Base-by-base conservation (phyloP, 352 stramenopile species). In the Aphanomyces invadans region DNA sequence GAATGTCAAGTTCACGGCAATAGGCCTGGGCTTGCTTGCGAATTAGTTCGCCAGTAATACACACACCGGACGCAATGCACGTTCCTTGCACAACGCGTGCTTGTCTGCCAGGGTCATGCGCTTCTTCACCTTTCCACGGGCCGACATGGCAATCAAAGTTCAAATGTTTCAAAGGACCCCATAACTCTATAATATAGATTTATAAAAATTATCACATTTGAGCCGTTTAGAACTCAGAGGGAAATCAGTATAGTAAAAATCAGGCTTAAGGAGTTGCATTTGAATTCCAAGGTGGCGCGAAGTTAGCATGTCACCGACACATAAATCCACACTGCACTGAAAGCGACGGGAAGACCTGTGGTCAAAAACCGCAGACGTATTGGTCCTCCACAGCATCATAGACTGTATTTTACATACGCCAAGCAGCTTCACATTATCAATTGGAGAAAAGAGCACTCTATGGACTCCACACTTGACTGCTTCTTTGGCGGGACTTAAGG, bases 161-260 rank as follows among this genome's bases (percentile, higher is more conserved):
- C 19, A 52, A 52, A 23, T 25, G 36, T 52, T 52, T 52, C 9
- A 52, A 52, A 52, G 23, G 12, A 25, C 44, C 19, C 5, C 44
- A 52, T 9, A 9, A 25, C 5, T 21, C 23, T 9, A 52, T 52
- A 52, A 52, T 52, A 52, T 25, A 26, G 23, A 25, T 9, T 52
- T 52, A 25, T 19, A 52, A 52, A 52, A 52, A 52, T 52, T 52
- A 52, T 52, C 7, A 52, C 10, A 23, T 52, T n/a, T 52, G 19
- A 4, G 9, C 44, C 44, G 44, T 52, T 52, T 52, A 9, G 21
- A 25, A 25, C 5, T 23, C 7, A 23, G 44, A 19, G 44, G 44
- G 44, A 52, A 23, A 52, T 52, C 44, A 52, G 44, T 52, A n/a
- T n/a, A n/a, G n/a, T n/a, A n/a, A n/a, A n/a, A n/a, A n/a, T n/a